These are phyloP conservation scores for Malassezia cuniculi DNA, from an alignment of 1,284 basidiomycete species.

Conservation along the genomic window DNA sequence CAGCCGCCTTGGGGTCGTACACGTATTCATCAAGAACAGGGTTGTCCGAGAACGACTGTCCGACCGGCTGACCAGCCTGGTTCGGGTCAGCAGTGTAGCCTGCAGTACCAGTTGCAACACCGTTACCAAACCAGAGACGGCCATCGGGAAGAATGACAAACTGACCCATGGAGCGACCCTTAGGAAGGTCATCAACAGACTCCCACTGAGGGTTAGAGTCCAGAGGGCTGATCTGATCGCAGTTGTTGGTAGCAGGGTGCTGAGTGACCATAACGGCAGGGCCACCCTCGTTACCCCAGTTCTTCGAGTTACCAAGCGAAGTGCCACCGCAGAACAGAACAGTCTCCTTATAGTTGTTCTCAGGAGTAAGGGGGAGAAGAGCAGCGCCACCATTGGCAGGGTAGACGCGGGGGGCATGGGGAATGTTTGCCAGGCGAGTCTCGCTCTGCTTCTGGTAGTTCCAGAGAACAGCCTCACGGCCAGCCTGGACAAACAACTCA, in stretches of 20 bases:
- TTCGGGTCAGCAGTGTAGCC: constrained; percentile 28
- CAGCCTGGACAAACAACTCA: constrained; percentile 29
- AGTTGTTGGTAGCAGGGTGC: constrained; percentile 22
- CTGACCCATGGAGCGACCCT: constrained; percentile 32
- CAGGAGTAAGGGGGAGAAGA: constrained; percentile 27
- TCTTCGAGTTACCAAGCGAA: constrained; percentile 15
- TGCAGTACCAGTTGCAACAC: constrained; percentile 32
- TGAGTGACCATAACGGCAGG: constrained; percentile 19
- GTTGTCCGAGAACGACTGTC: constrained; percentile 39
- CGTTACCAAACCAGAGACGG: constrained; percentile 32
- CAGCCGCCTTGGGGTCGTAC: constrained; percentile 27
- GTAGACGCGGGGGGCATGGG: constrained; percentile 24
- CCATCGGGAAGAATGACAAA: constrained; percentile 36
- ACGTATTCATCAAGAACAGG: constrained; percentile 23
- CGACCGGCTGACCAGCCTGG: constrained; percentile 26
- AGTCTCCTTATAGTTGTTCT: constrained; percentile 27
- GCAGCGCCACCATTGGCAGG: constrained; percentile 30
- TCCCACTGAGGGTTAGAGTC: constrained; percentile 17
- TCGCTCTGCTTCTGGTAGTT: constrained; percentile 21
- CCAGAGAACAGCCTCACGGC: constrained; percentile 27
- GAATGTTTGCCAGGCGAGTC: constrained; percentile 21
- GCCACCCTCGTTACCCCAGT: constrained; percentile 34
- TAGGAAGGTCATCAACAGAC: constrained; percentile 19
- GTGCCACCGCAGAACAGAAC: constrained; percentile 38
- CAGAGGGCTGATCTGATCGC: constrained; percentile 32